Evolutionary conservation across 192 early-diverging fungal genomes (phyloP).

Genomic region (Mortierella claussenii): DNA sequence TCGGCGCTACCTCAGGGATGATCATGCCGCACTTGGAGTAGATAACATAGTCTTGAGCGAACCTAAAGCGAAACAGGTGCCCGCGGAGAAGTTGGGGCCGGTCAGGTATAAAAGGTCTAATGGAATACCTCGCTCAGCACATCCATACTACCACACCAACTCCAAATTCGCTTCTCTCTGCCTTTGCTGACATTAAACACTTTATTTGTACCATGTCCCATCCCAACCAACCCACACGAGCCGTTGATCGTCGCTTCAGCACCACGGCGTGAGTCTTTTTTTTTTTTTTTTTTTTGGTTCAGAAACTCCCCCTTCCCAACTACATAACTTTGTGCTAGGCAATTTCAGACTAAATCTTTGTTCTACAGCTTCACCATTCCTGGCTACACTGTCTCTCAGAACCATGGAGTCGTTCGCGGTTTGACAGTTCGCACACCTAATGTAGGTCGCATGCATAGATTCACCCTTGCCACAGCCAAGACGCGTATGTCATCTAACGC

Average conservation of each 20-base stretch:
- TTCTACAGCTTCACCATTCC: conserved; percentile 29
- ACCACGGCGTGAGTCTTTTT: conserved; percentile 23
- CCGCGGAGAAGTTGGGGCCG: too few relatives aligned
- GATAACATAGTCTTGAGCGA: too few relatives aligned
- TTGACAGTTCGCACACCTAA: conserved; percentile 45
- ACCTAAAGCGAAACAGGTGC: too few relatives aligned
- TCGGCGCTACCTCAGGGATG: too few relatives aligned
- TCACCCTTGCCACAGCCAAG: too few relatives aligned
- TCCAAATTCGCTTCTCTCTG: background rate
- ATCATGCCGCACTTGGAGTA: too few relatives aligned
- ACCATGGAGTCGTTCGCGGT: conserved; percentile 45
- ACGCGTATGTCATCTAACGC: too few relatives aligned
- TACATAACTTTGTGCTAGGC: too few relatives aligned
- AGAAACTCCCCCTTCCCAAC: background rate
- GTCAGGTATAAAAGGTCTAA: too few relatives aligned
- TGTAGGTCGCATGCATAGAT: conserved; percentile 1
- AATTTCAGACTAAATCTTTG: background rate
- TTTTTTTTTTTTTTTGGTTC: background rate
- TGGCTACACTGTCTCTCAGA: conserved; percentile 28
- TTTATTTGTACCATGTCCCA: conserved; percentile 1
- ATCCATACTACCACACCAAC: too few relatives aligned
- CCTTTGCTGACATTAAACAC: background rate
- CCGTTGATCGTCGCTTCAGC: conserved; percentile 47
- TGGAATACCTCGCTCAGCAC: too few relatives aligned
- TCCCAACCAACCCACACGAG: background rate